A percentile compares a stretch with the other conserved stretches of the same genome.
Evolutionary conservation across 108 stramenopile species (phyloP).

Genomic region (Discostella stelligeroides): DNA sequence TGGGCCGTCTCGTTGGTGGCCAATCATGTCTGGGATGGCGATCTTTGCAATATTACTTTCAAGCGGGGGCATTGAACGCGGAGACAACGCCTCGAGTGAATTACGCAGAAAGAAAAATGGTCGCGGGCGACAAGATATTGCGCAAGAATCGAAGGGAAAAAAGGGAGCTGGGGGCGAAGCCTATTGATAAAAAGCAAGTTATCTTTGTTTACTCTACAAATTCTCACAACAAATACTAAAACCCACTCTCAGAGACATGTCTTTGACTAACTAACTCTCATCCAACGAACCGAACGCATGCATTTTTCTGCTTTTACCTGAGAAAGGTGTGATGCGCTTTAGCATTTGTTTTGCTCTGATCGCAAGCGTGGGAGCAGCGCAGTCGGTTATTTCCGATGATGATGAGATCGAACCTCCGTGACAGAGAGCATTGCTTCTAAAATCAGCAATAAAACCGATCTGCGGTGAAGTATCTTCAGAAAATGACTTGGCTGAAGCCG

Average conservation of each 20-base stretch:
- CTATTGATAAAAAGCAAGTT: too few relatives aligned
- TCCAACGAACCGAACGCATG: not conserved
- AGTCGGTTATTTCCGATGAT: not conserved
- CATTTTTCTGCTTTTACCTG: not conserved
- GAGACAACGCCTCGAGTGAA: constrained; percentile 10
- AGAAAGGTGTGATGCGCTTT: not conserved
- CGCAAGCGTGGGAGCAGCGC: not conserved
- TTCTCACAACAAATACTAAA: too few relatives aligned
- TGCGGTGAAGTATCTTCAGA: too few relatives aligned
- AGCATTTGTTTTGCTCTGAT: not conserved
- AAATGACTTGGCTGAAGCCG: too few relatives aligned
- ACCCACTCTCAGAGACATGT: too few relatives aligned
- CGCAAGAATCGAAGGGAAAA: too few relatives aligned
- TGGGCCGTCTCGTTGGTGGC: constrained; percentile 26
- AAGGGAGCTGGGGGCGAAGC: too few relatives aligned
- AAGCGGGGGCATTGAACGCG: constrained; percentile 40
- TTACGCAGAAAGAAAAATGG: not conserved
- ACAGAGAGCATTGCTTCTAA: not conserved
- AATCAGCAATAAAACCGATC: too few relatives aligned
- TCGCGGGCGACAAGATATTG: too few relatives aligned
- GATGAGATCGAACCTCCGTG: not conserved
- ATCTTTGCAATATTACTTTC: constrained; percentile 26
- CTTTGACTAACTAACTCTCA: too few relatives aligned
- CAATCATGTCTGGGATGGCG: constrained; percentile 19
- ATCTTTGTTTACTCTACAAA: too few relatives aligned